Evolutionary conservation across 768 basidiomycete genomes (phyloP).

Genomic region (Leccinum obscurum): DNA sequence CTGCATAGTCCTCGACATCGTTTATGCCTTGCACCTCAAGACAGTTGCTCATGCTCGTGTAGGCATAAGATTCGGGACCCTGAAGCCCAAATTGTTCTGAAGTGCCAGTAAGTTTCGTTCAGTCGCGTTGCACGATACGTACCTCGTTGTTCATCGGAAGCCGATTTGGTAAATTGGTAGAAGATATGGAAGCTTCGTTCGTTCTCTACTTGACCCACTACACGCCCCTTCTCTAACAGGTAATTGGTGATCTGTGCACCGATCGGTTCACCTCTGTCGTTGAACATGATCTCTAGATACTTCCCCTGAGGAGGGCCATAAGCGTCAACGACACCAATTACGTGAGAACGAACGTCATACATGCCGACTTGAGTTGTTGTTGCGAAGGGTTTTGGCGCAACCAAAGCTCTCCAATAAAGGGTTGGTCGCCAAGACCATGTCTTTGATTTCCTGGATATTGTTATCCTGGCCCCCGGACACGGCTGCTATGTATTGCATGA

Average conservation of each 20-base stretch:
- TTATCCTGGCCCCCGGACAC: constrained; percentile 87
- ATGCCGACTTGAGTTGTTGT: constrained; percentile 98
- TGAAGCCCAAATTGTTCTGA: constrained; percentile 92
- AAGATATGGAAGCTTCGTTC: constrained; percentile 99
- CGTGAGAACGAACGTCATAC: constrained; percentile 49
- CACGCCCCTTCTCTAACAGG: constrained; percentile 93
- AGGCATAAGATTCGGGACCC: constrained; percentile 93
- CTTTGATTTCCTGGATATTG: constrained; percentile 97
- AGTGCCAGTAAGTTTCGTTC: constrained; percentile 16
- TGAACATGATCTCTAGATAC: constrained; percentile 99
- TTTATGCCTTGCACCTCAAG: constrained; percentile 89
- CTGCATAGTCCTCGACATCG: constrained; percentile 82
- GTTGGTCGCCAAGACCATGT: constrained; percentile 99
- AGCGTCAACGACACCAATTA: constrained; percentile 2
- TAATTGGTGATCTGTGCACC: constrained; percentile 99
- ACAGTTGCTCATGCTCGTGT: constrained; percentile 91
- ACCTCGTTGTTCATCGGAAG: constrained; percentile 88
- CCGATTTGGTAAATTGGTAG: constrained; percentile 98
- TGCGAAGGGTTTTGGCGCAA: constrained; percentile 97
- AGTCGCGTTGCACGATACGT: constrained; percentile 17
- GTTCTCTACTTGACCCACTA: constrained; percentile 94
- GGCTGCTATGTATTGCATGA: constrained; percentile 99
- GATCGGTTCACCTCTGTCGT: constrained; percentile 86
- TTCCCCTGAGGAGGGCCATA: constrained; percentile 67
- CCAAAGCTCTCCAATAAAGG: constrained; percentile 97